Evolutionary conservation across 345 rosid species (phyloP), one percentile per base, ranked within the genome.

Genomic region (Eucalyptus sideroxylon): DNA sequence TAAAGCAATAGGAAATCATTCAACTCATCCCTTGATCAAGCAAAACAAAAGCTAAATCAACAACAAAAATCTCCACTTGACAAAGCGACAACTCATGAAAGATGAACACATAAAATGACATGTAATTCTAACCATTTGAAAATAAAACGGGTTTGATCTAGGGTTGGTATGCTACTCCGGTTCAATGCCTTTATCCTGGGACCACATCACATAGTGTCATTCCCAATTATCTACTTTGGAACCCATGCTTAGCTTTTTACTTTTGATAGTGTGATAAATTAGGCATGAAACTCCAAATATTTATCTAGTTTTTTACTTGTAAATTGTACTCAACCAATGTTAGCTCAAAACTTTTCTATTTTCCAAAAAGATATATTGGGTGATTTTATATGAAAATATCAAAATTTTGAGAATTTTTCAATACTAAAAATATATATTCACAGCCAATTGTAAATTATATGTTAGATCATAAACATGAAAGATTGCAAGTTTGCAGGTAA

Each of bases 151-250:
- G 37, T n/a, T n/a, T 1, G 1, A 65, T n/a, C 1, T 6, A 65
- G 3, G 37, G 77, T n/a, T 12, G 7, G 8, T 12, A 26, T 26
- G 16, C 31, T 2, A 26, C 8, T 60, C n/a, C 8, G 16, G 8
- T 27, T 60, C 8, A 27, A 27, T 3, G 30, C 67, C 2, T 0
- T 60, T 65, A 15, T n/a, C 1, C 0, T 15, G 2, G 77, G n/a
- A 65, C 11, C 1, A 0, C 0, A 65, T 65, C 3, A 2, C 21
- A 65, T 0, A 65, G 0, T 65, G 37, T 14, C 19, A 30, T 65
- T n/a, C 37, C 77, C 3, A 65, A 16, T 65, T 65, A 14, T 65
- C 67, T 12, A 60, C 31, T 7, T 0, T n/a, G 1, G 37, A 65
- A 65, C 9, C 10, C 2, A 5, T 30, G 37, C 37, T n/a, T 65